phyloP scores from a whole-genome alignment of 148 eudicot species.

The Vaccinium macrocarpon region DNA sequence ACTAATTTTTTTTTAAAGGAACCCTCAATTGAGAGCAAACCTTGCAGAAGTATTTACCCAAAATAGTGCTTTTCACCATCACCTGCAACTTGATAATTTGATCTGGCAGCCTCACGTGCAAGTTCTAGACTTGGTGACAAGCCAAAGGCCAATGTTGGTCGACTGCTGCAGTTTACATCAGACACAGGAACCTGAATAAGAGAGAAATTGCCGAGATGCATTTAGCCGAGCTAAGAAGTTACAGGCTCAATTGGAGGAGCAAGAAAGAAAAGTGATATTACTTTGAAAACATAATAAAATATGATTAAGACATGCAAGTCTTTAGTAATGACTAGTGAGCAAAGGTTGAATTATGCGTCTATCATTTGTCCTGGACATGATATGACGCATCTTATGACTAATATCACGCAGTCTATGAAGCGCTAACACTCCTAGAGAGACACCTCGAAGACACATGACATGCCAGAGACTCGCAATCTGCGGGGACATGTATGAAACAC shows the following conservation, averaged over 20 bases:
- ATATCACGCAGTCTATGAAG: background rate
- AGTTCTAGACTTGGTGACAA: conserved; percentile 42
- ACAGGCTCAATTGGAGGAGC: conserved; percentile 2
- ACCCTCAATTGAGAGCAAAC: conserved; percentile 32
- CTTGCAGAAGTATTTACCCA: conserved; percentile 43
- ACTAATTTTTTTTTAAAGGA: background rate
- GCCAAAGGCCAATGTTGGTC: conserved; percentile 59
- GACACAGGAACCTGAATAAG: conserved; percentile 41
- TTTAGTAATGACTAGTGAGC: background rate
- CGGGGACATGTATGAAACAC: too few species aligned
- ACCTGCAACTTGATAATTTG: conserved; percentile 45
- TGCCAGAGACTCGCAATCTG: too few species aligned
- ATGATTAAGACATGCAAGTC: background rate
- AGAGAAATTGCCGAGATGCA: conserved; percentile 1
- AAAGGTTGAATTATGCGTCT: background rate
- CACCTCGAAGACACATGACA: too few species aligned
- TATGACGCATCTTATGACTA: background rate
- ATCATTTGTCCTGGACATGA: background rate
- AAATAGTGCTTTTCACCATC: conserved; percentile 30
- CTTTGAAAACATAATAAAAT: background rate
- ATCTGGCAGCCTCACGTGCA: conserved; percentile 31
- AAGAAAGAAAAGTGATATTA: conserved; percentile 2
- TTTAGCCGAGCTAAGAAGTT: background rate
- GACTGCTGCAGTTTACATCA: conserved; percentile 48
- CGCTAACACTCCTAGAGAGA: too few species aligned